Evolutionary conservation across 140 eudicot species (phyloP).

Genomic region (Senecio squalidus): DNA sequence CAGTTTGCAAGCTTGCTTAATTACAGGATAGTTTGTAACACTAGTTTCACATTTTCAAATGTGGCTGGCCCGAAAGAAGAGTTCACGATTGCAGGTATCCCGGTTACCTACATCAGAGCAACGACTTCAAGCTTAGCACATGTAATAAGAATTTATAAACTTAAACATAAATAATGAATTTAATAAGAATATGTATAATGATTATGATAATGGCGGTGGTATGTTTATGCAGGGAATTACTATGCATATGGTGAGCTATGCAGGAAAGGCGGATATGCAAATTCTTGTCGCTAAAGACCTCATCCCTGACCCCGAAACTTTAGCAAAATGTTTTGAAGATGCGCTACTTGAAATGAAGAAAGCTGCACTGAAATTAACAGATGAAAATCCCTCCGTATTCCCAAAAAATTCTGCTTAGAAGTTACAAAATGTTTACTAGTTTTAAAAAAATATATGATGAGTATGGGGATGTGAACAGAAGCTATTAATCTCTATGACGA

Average conservation of each 20-base stretch:
- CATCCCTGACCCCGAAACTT: slow-evolving; percentile 52
- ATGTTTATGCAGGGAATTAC: slow-evolving; percentile 59
- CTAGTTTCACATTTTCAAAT: slow-evolving; percentile 75
- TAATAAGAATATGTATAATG: background rate
- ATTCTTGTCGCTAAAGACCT: slow-evolving; percentile 81
- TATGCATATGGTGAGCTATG: slow-evolving; percentile 87
- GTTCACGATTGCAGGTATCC: slow-evolving; percentile 47
- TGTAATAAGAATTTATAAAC: slow-evolving; percentile 33
- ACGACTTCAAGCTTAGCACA: slow-evolving; percentile 62
- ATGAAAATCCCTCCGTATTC: slow-evolving; percentile 6
- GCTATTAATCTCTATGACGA: background rate
- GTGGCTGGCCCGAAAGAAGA: slow-evolving; percentile 72
- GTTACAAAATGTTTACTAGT: background rate
- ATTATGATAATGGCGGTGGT: slow-evolving; percentile 2
- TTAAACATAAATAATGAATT: background rate
- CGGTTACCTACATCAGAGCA: slow-evolving; percentile 50
- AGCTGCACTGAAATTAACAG: slow-evolving; percentile 31
- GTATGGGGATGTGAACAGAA: background rate
- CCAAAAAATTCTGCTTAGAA: slow-evolving; percentile 7
- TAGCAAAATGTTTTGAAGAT: slow-evolving; percentile 81
- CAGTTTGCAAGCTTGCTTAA: slow-evolving; percentile 61
- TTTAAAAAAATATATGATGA: background rate
- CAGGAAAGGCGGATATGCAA: slow-evolving; percentile 80
- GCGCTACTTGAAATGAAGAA: slow-evolving; percentile 70
- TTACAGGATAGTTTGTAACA: slow-evolving; percentile 59